These are phyloP conservation scores for Nicotiana sylvestris DNA, from an alignment of 257 asterid genomes.

Conservation along the genomic window DNA sequence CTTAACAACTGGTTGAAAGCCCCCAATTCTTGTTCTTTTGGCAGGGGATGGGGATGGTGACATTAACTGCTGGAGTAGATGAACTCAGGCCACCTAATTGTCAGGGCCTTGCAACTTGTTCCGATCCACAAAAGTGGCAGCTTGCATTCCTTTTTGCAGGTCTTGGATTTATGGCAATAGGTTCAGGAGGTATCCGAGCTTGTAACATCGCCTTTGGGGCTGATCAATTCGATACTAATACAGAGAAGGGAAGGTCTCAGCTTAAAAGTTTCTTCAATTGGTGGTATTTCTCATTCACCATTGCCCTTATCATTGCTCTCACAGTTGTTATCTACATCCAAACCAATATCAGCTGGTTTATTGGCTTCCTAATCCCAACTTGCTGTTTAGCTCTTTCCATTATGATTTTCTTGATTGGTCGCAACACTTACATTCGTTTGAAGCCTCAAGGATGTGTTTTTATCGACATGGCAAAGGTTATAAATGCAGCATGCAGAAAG, in stretches of 20 bases:
- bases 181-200: constrained; percentile 79
- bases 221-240: constrained; percentile 76
- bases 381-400: constrained; percentile 55
- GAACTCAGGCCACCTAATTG: constrained; percentile 58
- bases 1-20: neutral
- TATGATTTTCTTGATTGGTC: constrained; percentile 54
- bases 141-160: constrained; percentile 42
- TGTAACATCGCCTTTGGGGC: constrained; percentile 94
- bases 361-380: constrained; percentile 71
- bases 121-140: constrained; percentile 56
- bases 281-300: constrained; percentile 85
- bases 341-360: constrained; percentile 69
- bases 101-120: constrained; percentile 26
- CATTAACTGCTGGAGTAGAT: constrained; percentile 51
- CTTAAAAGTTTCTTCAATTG: constrained; percentile 80
- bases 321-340: constrained; percentile 66
- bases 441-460: constrained; percentile 51
- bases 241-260: constrained; percentile 53
- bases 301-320: constrained; percentile 67
- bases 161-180: constrained; percentile 56
- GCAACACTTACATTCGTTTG: constrained; percentile 37
- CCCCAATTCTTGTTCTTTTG: neutral
- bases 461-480: constrained; percentile 53
- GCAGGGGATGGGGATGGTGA: constrained; percentile 61
- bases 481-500: constrained; percentile 39